Conservation (phyloP, 441 rosid species). For the Arabidopsis hybrid region DNA sequence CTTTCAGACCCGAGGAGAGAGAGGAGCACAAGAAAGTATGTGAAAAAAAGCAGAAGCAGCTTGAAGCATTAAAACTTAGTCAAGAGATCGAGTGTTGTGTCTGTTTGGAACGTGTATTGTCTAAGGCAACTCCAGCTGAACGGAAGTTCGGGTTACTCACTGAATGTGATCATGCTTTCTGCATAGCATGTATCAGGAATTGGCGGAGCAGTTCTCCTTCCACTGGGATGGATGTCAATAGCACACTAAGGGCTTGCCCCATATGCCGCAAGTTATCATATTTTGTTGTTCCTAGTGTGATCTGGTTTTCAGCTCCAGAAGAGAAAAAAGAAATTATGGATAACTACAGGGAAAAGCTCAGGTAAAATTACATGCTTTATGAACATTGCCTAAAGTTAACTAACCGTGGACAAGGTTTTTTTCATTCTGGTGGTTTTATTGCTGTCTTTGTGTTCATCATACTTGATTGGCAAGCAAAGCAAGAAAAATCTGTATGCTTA, state of each 20-base stretch:
- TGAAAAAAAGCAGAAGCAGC: slow-evolving; percentile 35
- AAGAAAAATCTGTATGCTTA: neutral
- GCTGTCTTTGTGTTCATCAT: slow-evolving; percentile 7
- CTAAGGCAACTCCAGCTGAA: slow-evolving; percentile 86
- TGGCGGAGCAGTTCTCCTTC: slow-evolving; percentile 96
- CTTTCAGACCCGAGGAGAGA: slow-evolving; percentile 81
- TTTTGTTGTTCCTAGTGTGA: slow-evolving; percentile 60
- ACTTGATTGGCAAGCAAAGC: slow-evolving; percentile 17
- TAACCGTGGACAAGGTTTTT: neutral
- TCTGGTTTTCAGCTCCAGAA: slow-evolving; percentile 91
- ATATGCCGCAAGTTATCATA: slow-evolving; percentile 92
- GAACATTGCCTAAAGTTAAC: neutral
- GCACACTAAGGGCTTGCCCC: slow-evolving; percentile 87
- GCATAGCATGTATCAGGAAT: slow-evolving; percentile 91
- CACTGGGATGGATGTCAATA: slow-evolving; percentile 87
- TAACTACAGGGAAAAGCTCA: slow-evolving; percentile 84
- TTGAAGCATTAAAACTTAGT: slow-evolving; percentile 45
- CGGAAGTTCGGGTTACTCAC: slow-evolving; percentile 92
- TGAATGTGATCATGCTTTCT: slow-evolving; percentile 98
- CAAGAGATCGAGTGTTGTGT: slow-evolving; percentile 49
- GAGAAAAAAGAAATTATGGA: slow-evolving; percentile 86
- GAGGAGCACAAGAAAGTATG: slow-evolving; percentile 81
- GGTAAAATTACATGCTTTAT: slow-evolving; percentile 51
- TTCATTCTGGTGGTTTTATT: slow-evolving; percentile 8
- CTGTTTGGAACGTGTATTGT: slow-evolving; percentile 82